These are phyloP conservation scores for Agarophyton chilense DNA, from an alignment of 23 red algal species.

Conservation along the genomic window DNA sequence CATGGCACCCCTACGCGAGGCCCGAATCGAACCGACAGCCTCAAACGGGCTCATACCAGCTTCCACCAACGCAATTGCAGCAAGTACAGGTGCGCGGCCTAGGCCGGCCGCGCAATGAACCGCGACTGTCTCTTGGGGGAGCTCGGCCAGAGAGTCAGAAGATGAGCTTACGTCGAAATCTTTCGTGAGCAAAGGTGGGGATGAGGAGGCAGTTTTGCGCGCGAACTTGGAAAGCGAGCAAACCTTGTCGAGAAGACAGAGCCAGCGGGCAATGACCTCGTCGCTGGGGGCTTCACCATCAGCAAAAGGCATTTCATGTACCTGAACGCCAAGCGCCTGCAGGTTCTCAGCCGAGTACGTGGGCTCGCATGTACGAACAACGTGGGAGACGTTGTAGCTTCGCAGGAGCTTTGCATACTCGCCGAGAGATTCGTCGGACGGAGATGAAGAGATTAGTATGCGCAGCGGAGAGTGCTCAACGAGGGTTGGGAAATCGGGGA, in stretches of 20 bases:
- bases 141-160: neutral
- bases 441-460: conserved; percentile 39
- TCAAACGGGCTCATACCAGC: conserved; percentile 64
- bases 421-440: neutral
- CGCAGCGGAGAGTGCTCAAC: conserved; percentile 49
- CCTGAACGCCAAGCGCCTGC: neutral
- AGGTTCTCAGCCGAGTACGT: conserved; percentile 36
- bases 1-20: conserved; percentile 83
- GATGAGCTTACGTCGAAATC: neutral
- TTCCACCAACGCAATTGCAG: conserved; percentile 83
- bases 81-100: conserved; percentile 85
- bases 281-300: conserved; percentile 45
- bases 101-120: conserved; percentile 80
- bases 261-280: conserved; percentile 29
- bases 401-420: conserved; percentile 32
- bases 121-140: conserved; percentile 49
- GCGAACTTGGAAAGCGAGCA: conserved; percentile 6
- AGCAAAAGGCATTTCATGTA: conserved; percentile 38
- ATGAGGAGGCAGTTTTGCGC: neutral
- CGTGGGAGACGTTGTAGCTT: conserved; percentile 51
- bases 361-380: conserved; percentile 52
- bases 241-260: conserved; percentile 43
- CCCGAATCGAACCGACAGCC: conserved; percentile 82
- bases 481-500: conserved; percentile 32
- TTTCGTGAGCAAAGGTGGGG: neutral